Conservation (phyloP, 116 monocot genomes). For the Trichopus zeylanicus region DNA sequence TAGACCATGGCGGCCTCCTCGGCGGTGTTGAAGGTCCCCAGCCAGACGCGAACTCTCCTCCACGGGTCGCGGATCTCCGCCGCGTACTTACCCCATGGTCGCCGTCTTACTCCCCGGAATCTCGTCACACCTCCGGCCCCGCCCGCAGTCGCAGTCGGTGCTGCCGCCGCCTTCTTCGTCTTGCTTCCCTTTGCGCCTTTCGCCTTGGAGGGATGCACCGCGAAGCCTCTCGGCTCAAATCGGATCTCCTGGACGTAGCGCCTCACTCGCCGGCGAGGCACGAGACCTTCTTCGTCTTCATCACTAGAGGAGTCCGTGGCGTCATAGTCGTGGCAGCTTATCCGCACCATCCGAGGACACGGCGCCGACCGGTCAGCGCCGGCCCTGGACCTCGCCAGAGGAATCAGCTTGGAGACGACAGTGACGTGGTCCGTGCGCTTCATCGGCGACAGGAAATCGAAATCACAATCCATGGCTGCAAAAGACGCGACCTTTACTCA, state of each 20-base stretch:
- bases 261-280: slow-evolving; percentile 19
- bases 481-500: background rate
- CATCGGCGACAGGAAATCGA: background rate
- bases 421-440: background rate
- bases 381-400: background rate
- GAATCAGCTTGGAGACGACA: background rate
- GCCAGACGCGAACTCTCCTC: slow-evolving; percentile 55
- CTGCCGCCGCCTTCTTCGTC: slow-evolving; percentile 14
- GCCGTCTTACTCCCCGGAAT: slow-evolving; percentile 61
- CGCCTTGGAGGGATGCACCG: background rate
- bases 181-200: background rate
- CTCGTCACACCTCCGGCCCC: background rate
- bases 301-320: slow-evolving; percentile 76
- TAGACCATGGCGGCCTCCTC: slow-evolving; percentile 83
- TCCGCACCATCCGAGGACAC: slow-evolving; percentile 17
- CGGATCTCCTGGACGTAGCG: slow-evolving; percentile 59
- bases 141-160: background rate
- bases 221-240: slow-evolving; percentile 6
- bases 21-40: slow-evolving; percentile 78
- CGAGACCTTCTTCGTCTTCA: slow-evolving; percentile 15
- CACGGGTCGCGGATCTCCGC: slow-evolving; percentile 83
- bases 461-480: background rate
- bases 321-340: slow-evolving; percentile 48
- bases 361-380: background rate
- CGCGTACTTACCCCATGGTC: slow-evolving; percentile 88